Evolutionary conservation across 2,329 filamentous ascomycete genomes (phyloP).

Genomic region (Neofusicoccum umdonicola): DNA sequence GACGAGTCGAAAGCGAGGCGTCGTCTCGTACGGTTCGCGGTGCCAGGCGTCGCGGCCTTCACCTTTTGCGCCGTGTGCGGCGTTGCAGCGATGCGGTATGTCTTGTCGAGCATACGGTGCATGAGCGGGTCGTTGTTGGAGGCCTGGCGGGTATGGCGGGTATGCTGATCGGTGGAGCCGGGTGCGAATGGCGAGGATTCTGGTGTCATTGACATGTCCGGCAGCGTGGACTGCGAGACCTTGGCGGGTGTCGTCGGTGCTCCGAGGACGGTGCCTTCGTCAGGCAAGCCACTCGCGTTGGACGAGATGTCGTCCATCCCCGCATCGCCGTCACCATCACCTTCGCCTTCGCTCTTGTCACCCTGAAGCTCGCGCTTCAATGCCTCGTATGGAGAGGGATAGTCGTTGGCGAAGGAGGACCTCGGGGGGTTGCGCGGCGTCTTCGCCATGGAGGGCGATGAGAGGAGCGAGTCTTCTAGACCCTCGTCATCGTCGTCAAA

Average conservation of each 20-base stretch:
- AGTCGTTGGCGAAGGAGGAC: slow-evolving; percentile 56
- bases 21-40: slow-evolving; percentile 36
- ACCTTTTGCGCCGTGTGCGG: slow-evolving; percentile 62
- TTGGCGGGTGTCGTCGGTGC: slow-evolving; percentile 36
- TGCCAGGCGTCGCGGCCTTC: slow-evolving; percentile 75
- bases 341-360: slow-evolving; percentile 29
- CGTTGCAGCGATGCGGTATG: slow-evolving; percentile 89
- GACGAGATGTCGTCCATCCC: slow-evolving; percentile 4
- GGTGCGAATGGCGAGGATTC: slow-evolving; percentile 54
- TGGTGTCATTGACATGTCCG: slow-evolving; percentile 43
- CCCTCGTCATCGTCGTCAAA: slow-evolving; percentile 34
- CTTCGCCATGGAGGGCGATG: slow-evolving; percentile 51
- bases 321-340: slow-evolving; percentile 21
- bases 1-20: slow-evolving; percentile 39
- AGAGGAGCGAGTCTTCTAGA: slow-evolving; percentile 61
- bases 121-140: slow-evolving; percentile 71
- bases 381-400: slow-evolving; percentile 74
- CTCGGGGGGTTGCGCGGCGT: slow-evolving; percentile 53
- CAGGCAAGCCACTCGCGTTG: slow-evolving; percentile 28
- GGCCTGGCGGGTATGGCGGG: slow-evolving; percentile 37
- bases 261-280: slow-evolving; percentile 24
- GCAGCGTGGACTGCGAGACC: slow-evolving; percentile 30
- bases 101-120: slow-evolving; percentile 92
- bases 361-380: slow-evolving; percentile 65
- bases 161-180: slow-evolving; percentile 38